Conservation (phyloP, 2,329 filamentous ascomycete genomes). For the Rugonectria rugulosa region DNA sequence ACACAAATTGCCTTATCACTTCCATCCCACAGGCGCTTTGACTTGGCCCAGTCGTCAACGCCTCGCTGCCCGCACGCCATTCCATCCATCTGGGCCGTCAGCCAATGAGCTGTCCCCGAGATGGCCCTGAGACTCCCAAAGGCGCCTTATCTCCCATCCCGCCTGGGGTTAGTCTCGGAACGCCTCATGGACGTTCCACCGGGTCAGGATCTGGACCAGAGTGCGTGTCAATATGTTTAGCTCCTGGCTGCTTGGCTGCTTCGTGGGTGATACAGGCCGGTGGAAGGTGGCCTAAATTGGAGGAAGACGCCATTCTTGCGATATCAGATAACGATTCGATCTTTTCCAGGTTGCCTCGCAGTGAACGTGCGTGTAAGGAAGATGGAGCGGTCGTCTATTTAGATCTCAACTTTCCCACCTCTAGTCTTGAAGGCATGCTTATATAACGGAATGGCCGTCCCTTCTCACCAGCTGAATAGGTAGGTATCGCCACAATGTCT, state of each 20-base stretch:
- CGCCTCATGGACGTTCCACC: constrained; percentile 9
- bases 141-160: constrained; percentile 38
- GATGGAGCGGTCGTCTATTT: too few species aligned
- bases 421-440: too few species aligned
- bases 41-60: background rate
- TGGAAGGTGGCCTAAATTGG: too few species aligned
- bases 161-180: constrained; percentile 35
- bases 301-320: too few species aligned
- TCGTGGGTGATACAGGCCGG: too few species aligned
- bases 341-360: too few species aligned
- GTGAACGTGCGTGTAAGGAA: too few species aligned
- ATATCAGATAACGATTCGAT: background rate
- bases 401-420: too few species aligned
- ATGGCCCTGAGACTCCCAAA: constrained; percentile 28
- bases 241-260: too few species aligned
- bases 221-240: constrained; percentile 21
- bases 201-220: constrained; percentile 7
- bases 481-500: too few species aligned
- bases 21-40: background rate
- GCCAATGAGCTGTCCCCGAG: constrained; percentile 27
- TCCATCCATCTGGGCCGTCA: constrained; percentile 10
- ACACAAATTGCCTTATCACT: background rate
- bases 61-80: constrained; percentile 27
- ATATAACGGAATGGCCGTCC: too few species aligned
- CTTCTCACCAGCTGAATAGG: too few species aligned